phyloP scores from a whole-genome alignment of 2,329 filamentous ascomycete genomes.

The Apiospora rasikravindrae region DNA sequence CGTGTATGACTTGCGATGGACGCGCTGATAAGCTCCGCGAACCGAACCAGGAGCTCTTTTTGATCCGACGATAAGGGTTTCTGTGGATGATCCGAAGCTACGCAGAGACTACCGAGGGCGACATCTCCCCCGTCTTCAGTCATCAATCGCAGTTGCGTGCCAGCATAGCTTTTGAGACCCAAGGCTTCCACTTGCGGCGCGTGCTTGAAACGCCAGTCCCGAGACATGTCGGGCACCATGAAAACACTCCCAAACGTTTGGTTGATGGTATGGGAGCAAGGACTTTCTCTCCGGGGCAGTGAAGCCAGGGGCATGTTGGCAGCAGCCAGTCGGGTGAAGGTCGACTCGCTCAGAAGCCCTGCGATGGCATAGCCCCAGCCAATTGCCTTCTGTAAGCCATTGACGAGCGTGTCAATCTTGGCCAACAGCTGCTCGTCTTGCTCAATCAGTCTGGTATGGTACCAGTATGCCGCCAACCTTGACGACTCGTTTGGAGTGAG shows the following conservation, averaged over 20 bases:
- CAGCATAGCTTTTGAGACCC: slow-evolving; percentile 22
- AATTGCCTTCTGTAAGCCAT: slow-evolving; percentile 21
- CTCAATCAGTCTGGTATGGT: slow-evolving; percentile 21
- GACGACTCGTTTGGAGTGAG: slow-evolving; percentile 20
- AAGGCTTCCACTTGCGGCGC: slow-evolving; percentile 21
- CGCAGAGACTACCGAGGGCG: slow-evolving; percentile 20
- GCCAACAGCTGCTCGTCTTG: slow-evolving; percentile 18
- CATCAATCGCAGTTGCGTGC: slow-evolving; percentile 20
- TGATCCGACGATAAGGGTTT: slow-evolving; percentile 1
- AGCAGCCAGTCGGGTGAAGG: slow-evolving; percentile 21
- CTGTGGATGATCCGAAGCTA: slow-evolving; percentile 20
- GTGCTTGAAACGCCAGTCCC: slow-evolving; percentile 22
- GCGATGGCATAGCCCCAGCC: slow-evolving; percentile 23
- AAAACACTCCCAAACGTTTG: slow-evolving; percentile 20
- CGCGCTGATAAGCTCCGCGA: slow-evolving; percentile 19
- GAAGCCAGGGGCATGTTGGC: slow-evolving; percentile 19
- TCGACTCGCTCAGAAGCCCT: slow-evolving; percentile 19
- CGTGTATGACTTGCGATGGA: slow-evolving; percentile 19
- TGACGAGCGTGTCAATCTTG: slow-evolving; percentile 21
- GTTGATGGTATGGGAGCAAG: slow-evolving; percentile 22
- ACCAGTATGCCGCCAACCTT: slow-evolving; percentile 21
- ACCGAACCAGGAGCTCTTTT: slow-evolving; percentile 17
- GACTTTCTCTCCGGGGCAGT: slow-evolving; percentile 21
- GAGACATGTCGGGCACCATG: slow-evolving; percentile 19
- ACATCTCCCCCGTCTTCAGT: slow-evolving; percentile 20